A percentile compares a stretch with the other conserved stretches of the same genome.
Conservation (phyloP, 169 alveolate genomes). For the Plasmodium vivax region DNA sequence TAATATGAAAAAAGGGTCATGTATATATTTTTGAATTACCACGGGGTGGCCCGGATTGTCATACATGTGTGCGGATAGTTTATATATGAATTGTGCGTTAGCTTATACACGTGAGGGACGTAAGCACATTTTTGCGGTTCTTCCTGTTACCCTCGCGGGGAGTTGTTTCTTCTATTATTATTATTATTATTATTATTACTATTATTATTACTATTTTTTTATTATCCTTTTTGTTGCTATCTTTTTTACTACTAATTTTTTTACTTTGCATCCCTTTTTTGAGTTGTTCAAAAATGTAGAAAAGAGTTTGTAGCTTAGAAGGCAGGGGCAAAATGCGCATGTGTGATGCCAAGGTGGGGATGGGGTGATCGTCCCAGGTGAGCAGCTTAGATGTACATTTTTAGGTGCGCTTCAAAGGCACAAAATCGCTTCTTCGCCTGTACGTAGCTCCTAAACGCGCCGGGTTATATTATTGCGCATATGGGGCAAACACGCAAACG, state of each 20-base stretch:
- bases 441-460: not conserved
- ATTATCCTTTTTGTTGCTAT: not conserved
- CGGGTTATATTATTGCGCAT: not conserved
- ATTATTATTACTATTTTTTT: not conserved
- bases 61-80: not conserved
- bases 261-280: not conserved
- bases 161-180: not conserved
- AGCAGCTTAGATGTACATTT: not conserved
- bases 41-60: not conserved
- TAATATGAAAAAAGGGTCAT: not conserved
- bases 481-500: not conserved
- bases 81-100: not conserved
- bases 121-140: not conserved
- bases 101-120: not conserved
- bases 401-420: not conserved
- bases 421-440: not conserved
- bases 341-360: not conserved
- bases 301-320: not conserved
- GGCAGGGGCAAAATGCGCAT: not conserved
- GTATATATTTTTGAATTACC: not conserved
- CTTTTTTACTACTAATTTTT: not conserved
- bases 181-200: not conserved
- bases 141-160: not conserved
- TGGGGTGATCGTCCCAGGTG: not conserved
- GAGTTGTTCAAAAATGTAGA: not conserved